Base-by-base conservation (phyloP, 805 yeast species). In the Candida ovalis region DNA sequence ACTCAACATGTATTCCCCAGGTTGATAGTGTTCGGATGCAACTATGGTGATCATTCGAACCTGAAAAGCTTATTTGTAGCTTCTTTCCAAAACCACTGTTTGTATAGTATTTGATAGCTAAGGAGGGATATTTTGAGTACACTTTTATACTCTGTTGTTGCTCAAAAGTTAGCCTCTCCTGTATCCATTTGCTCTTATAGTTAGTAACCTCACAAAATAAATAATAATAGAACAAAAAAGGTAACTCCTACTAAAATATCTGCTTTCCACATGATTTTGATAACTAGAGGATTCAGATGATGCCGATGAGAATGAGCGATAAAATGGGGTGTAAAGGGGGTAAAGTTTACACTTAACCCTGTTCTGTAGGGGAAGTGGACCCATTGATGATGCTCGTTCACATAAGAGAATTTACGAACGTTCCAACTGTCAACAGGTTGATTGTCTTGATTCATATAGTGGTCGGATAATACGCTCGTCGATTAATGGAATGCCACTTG, bases 281-380 rank as follows among this genome's bases (percentile, higher is more conserved):
- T 45, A 17, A 58, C 24, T 15, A 52, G 22, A 24, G 28, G 25
- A 15, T 45, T 44, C 24, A 43, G 22, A 18, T 35, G 33, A 27
- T 45, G 42, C 15, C 17, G 40, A 19, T 23, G 43, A 30, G 22
- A 27, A 21, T 4, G 12, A 10, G 21, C 17, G 22, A 21, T 10
- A n/a, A 30, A 24, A 9, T 43, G 42, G 2, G 24, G 32, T 2
- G 38, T 35, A 10, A 10, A 18, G 15, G 42, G 23, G 15, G 42
- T 55, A 30, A 59, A 42, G 19, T 50, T 51, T 33, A 61, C 37
- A 5, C 55, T 44, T 19, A 60, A 50, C 19, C 57, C 58, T 7
- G 64, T 56, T 18, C 57, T 43, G 40, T 58, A 55, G 3, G 66
- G 62, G 37, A 60, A 56, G 40, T 59, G 63, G 4, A 52, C 44